Base-by-base conservation (phyloP, 2,329 filamentous ascomycete species). In the Alternaria sp. region DNA sequence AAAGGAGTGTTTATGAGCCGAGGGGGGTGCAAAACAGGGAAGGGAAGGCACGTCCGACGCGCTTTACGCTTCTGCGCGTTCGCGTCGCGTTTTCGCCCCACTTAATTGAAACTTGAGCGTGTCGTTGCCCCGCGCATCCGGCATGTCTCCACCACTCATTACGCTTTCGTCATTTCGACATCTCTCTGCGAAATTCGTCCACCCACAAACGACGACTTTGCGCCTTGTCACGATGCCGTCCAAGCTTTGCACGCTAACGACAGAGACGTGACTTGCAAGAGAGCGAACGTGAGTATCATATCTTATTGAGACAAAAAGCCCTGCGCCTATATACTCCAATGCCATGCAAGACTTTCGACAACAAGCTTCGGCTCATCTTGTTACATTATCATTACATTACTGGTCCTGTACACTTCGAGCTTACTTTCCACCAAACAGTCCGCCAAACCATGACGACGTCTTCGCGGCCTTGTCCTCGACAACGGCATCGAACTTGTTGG, bases 401-500 rank as follows among this genome's bases (percentile, higher is more conserved):
- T 20, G 46, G 26, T 32, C 26, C 32, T 49, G 20, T 43, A 12
- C 30, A 30, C 16, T 44, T 38, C 41, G 41, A 46, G 46, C 42
- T n/a, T 46, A 42, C 36, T 57, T 66, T 76, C 93, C 90, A 74
- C 93, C 90, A 74, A 97, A 96, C 94, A 93, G 97, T 77, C 91
- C 87, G 42, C 90, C 91, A 71, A 96, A 80, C 65, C 91, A 90
- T 72, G 88, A 87, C 88, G 97, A 97, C 44, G 93, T 91, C 83
- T 97, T 91, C 52, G 88, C 81, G 4, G 93, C 88, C 67, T 89
- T 88, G 67, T 91, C 84, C 83, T 94, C 91, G 53, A 97, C 90
- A 67, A 88, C 93, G 72, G 88, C 87, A 81, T 97, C 94, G 72
- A 94, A 89, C 78, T 90, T 87, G 80, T 97, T 90, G 52, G 95